Base-by-base conservation (phyloP, 768 basidiomycete species). In the Boletellus emodensis region DNA sequence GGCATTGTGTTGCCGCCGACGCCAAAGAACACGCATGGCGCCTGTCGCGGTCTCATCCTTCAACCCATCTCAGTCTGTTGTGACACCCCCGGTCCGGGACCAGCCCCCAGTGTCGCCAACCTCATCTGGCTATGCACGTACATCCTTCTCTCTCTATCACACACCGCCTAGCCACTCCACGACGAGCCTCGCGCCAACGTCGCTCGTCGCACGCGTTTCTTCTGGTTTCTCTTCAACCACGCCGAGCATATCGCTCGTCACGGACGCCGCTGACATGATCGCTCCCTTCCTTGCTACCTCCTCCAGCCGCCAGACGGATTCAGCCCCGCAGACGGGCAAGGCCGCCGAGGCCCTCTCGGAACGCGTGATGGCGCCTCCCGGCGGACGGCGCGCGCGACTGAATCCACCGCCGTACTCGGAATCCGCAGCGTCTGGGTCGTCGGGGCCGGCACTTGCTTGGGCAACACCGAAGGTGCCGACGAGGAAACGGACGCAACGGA, bases 351-450 rank as follows among this genome's bases (percentile, higher is more conserved):
- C 37, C 4, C 17, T 9, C 10, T 30, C 49, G 6, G 54, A 55
- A 40, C 45, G 40, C 2, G 44, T 26, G 3, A n/a, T 22, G 18
- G 26, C 53, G 26, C 34, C 55, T 0, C 35, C 55, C 5, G 10
- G 30, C 7, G 49, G 40, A 28, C 54, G 30, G 32, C 57, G 61
- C 9, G 22, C 30, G 10, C 56, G 66, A 1, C 39, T 67, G 48
- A 67, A 67, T 37, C 66, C 67, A 14, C 66, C 67, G 3, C 51
- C 66, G 6, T 67, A 67, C 35, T 50, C 59, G 24, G 48, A 50
- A 11, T 44, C 56, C 1, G 28, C 12, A 6, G 53, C 40, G 11
- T 24, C 36, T 6, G 26, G 36, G 13, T 2, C 47, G 4, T 47
- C 49, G 20, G 33, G 1, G 22, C 37, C 9, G 22, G 24, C 15